phyloP scores from a whole-genome alignment of 495 filamentous ascomycete species.

The Trichoderma parareesei region DNA sequence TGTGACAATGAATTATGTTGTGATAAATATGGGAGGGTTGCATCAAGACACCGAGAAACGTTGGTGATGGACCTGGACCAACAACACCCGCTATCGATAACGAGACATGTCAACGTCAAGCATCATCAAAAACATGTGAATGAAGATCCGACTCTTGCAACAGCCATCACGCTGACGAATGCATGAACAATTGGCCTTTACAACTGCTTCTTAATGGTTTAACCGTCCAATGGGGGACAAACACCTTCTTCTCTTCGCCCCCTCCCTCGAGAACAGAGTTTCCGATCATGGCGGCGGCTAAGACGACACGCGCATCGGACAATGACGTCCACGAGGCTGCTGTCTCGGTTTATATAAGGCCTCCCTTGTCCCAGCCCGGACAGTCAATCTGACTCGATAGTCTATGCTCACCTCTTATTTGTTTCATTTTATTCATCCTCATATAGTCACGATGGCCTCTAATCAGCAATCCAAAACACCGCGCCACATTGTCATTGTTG shows the following conservation, averaged over 20 bases:
- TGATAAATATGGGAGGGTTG: too few species aligned
- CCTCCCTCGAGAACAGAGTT: not conserved
- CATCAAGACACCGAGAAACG: too few species aligned
- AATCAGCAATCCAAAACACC: slow-evolving; percentile 10
- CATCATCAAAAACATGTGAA: too few species aligned
- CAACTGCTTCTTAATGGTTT: too few species aligned
- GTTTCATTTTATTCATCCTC: not conserved
- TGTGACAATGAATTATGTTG: not conserved
- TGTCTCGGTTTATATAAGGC: not conserved
- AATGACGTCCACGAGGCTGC: slow-evolving; percentile 8
- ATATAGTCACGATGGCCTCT: not conserved
- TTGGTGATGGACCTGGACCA: too few species aligned
- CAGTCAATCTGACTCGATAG: too few species aligned
- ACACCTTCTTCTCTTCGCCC: not conserved
- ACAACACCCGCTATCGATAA: not conserved
- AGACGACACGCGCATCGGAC: not conserved
- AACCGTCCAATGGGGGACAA: too few species aligned
- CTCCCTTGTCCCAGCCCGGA: not conserved
- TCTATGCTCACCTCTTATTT: too few species aligned
- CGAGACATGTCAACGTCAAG: too few species aligned
- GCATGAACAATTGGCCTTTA: too few species aligned
- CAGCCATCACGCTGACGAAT: too few species aligned
- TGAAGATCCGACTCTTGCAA: too few species aligned
- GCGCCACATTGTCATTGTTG: slow-evolving; percentile 46
- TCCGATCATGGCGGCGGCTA: slow-evolving; percentile 8